A percentile compares a stretch with the other conserved stretches of the same genome.
These are phyloP conservation scores for Sextonia rubra DNA, from an alignment of 164 flowering plant genomes.

Conservation along the genomic window DNA sequence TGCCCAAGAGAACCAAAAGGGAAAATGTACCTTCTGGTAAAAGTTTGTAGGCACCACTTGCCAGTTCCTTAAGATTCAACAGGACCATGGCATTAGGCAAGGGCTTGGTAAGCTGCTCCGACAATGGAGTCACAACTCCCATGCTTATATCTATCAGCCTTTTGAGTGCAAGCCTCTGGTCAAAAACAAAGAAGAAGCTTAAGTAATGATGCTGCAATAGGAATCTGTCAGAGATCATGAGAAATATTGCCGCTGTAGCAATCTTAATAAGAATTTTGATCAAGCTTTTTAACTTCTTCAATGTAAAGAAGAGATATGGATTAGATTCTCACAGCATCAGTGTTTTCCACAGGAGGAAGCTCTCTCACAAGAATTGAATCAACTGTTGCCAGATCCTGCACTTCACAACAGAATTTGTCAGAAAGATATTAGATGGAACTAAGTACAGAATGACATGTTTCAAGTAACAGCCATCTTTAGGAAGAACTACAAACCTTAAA, in stretches of 20 bases:
- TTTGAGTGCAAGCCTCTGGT: slow-evolving; percentile 89
- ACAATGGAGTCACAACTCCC: slow-evolving; percentile 87
- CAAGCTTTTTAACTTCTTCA: background rate
- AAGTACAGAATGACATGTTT: background rate
- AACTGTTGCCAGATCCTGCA: slow-evolving; percentile 92
- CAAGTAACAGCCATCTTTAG: no score
- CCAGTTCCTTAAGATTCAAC: slow-evolving; percentile 73
- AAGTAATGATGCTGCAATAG: background rate
- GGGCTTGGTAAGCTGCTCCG: slow-evolving; percentile 91
- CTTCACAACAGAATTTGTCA: slow-evolving; percentile 5
- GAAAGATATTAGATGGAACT: background rate
- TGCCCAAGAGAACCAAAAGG: background rate
- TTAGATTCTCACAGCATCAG: slow-evolving; percentile 56
- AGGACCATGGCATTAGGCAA: slow-evolving; percentile 81
- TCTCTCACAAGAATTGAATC: slow-evolving; percentile 83
- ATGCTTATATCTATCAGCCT: slow-evolving; percentile 87
- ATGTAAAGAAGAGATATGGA: background rate
- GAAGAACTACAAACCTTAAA: slow-evolving; percentile 58
- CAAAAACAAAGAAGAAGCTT: slow-evolving; percentile 12
- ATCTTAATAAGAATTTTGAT: no score
- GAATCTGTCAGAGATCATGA: background rate
- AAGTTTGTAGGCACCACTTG: slow-evolving; percentile 80
- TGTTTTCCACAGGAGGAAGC: slow-evolving; percentile 79
- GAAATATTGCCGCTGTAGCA: background rate
- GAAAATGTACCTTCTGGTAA: slow-evolving; percentile 70